These are phyloP conservation scores for Chaetomiaceae sp. DNA, from an alignment of 2,329 filamentous ascomycete genomes.

Conservation along the genomic window DNA sequence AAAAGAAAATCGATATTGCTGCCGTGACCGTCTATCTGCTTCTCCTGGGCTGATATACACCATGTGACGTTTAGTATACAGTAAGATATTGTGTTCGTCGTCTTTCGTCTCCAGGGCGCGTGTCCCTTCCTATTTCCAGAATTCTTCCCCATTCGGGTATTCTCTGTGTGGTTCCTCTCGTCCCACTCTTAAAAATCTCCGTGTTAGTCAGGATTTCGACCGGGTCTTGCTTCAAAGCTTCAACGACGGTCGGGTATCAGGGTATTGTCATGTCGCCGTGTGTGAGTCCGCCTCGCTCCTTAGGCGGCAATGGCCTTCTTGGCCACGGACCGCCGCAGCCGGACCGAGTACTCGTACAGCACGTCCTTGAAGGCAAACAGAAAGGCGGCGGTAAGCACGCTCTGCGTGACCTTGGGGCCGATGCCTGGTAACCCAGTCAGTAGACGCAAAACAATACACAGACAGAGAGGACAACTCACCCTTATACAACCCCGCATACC, in stretches of 20 bases:
- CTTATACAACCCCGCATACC: constrained; percentile 88
- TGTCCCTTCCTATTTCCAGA: background rate
- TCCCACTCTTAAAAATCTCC: too few species aligned
- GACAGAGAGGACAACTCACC: constrained; percentile 50
- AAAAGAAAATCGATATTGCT: background rate
- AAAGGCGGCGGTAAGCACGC: constrained; percentile 91
- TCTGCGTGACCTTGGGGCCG: constrained; percentile 93
- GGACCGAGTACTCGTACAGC: constrained; percentile 77
- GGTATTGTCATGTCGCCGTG: background rate
- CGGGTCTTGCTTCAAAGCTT: too few species aligned
- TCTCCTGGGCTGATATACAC: background rate
- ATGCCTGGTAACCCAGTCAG: constrained; percentile 60
- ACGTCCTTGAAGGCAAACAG: constrained; percentile 98
- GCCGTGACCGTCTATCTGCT: background rate
- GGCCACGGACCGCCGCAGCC: constrained; percentile 49
- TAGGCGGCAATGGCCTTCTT: constrained; percentile 38
- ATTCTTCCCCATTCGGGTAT: too few species aligned
- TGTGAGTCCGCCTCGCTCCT: background rate
- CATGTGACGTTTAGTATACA: background rate
- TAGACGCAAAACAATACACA: background rate
- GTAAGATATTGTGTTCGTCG: background rate
- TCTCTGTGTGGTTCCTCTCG: too few species aligned
- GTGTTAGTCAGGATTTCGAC: too few species aligned
- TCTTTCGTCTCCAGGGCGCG: too few species aligned
- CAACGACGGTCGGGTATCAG: background rate